Evolutionary conservation across 2,329 filamentous ascomycete genomes (phyloP).

Genomic region (Nectriaceae sp.): DNA sequence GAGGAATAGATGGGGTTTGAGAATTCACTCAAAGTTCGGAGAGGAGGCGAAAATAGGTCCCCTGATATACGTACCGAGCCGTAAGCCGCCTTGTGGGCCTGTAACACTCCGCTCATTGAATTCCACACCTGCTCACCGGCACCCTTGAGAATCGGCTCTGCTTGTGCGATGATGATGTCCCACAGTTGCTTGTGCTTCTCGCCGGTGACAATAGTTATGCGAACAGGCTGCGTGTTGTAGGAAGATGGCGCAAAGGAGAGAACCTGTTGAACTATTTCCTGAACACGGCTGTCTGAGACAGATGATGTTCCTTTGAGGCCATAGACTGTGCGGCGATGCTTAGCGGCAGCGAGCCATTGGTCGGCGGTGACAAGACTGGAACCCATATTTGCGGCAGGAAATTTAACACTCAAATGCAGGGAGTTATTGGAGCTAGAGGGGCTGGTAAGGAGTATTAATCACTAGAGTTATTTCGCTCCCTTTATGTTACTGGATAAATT

Average conservation of each 20-base stretch:
- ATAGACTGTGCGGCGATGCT: constrained; percentile 32
- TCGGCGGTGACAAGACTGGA: constrained; percentile 13
- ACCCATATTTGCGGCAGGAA: neutral
- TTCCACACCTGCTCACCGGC: constrained; percentile 23
- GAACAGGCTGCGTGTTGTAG: constrained; percentile 27
- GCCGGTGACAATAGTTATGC: constrained; percentile 21
- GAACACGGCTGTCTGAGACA: constrained; percentile 31
- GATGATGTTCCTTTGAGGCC: constrained; percentile 26
- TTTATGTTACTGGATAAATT: no score
- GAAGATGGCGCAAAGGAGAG: constrained; percentile 24
- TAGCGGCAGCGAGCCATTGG: constrained; percentile 30
- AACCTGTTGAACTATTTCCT: constrained; percentile 28
- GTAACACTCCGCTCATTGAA: constrained; percentile 13
- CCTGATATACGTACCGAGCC: constrained; percentile 28
- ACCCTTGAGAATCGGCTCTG: constrained; percentile 18
- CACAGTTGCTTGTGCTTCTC: constrained; percentile 26
- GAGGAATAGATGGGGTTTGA: no score
- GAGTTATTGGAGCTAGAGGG: no score
- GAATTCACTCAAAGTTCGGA: no score
- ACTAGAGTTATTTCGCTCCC: no score
- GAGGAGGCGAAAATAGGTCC: no score
- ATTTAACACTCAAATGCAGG: no score
- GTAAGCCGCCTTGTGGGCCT: constrained; percentile 21
- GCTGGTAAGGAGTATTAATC: no score
- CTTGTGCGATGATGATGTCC: constrained; percentile 17